Evolutionary conservation across 2,329 filamentous ascomycete genomes (phyloP), one percentile per base, ranked within the genome.

Genomic region (Verticillium alfalfae): DNA sequence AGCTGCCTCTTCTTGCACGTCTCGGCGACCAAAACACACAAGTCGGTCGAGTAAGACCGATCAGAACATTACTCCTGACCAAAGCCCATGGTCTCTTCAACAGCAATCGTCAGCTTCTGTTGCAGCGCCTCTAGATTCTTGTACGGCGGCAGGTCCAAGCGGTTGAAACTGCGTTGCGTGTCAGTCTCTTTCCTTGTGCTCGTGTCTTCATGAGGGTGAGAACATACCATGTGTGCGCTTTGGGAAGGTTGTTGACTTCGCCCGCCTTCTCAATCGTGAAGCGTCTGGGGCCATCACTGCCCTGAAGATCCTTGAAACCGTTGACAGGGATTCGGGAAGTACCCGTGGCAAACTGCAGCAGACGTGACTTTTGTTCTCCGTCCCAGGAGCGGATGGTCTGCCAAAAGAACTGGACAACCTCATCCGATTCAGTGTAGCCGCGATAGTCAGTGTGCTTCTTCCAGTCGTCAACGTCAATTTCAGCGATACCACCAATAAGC

Each of bases 361-460:
- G 83, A 71, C 95, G 89, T 60, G 92, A 97, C 81, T 99, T 99
- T 77, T 99, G 95, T 77, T 99, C 95, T 34, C 95, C 93, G 74
- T 99, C 95, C 95, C 95, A 99, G 64, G 87, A 92, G 67, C 94
- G 89, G 67, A 99, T 95, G 64, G 91, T 94, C 82, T 97, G 93
- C 95, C 95, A 99, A 85, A 99, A 99, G 81, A 96, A 93, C 76
- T 96, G 91, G 67, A 99, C 95, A 34, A 99, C 95, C 72, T 97
- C 92, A 70, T 99, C 95, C 62, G 89, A 93, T 78, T 99, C 95
- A 10, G 96, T 97, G 83, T 99, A 99, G 60, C 95, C 95, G 69
- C 95, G 90, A 78, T 99, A 99, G 73, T 99, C 95, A 56, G 95
- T 99, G 79, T 99, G 95, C 83, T 99, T 99, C 89, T 99, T 98